Base-by-base conservation (phyloP, 1,139 yeast genomes). In the Williopsis jadinii region DNA sequence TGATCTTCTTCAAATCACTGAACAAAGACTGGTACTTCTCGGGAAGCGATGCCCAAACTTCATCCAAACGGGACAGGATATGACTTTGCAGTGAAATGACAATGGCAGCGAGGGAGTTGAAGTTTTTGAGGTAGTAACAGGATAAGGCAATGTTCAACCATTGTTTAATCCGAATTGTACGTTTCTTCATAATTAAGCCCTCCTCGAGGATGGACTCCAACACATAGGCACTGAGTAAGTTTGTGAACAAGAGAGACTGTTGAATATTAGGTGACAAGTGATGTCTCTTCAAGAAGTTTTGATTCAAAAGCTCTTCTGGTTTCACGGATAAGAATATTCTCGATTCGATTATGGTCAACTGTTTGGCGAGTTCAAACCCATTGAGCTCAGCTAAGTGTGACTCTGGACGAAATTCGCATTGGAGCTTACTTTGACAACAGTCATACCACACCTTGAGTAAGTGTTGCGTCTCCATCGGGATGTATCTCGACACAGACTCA, bases 131-230 rank as follows among this genome's bases (percentile, higher is more conserved):
- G 53, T 84, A 84, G 41, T 82, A 69, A 54, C 95, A 80, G n/a
- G 90, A 83, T 44, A 84, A 74, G 0, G 95, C 92, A 35, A 87
- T 73, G 55, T 84, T 85, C 48, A 90, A 68, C 97, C 97, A 90
- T 15, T 80, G 77, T 58, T 83, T 83, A 32, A 88, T 63, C 66
- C 64, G 75, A 70, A 45, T 63, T 54, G 47, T 62, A 60, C 63
- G 75, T 49, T 49, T 61, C 58, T 52, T 60, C 40, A 43, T 48
- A 40, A 55, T 45, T 35, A 52, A 66, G 43, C 12, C 68, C 0
- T 84, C 80, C 43, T 73, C 77, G 38, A 84, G 64, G 29, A 87
- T 72, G 8, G 88, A 78, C 55, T 88, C 96, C 38, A 87, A 71
- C 8, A 90, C 95, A 61, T 86, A 87, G 30, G 84, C 84, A 26